phyloP scores from a whole-genome alignment of 2,329 filamentous ascomycete species.

The Juglanconis juglandina region DNA sequence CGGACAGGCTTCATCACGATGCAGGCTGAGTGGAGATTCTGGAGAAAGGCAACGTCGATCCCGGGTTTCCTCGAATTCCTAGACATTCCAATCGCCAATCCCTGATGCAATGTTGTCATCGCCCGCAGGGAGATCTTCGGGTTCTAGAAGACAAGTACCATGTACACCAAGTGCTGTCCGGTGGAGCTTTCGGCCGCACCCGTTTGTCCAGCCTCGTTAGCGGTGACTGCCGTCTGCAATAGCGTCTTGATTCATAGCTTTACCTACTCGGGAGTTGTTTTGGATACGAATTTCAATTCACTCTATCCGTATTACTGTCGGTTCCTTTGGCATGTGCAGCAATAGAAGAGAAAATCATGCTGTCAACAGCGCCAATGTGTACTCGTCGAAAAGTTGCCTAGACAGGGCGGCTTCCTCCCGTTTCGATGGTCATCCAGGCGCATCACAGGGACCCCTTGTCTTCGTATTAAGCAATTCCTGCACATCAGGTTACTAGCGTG shows the following conservation, averaged over 20 bases:
- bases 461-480: constrained; percentile 17
- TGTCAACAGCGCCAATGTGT: not conserved
- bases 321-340: no score
- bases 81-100: not conserved
- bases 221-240: no score
- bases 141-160: not conserved
- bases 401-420: not conserved
- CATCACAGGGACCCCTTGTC: constrained; percentile 14
- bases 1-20: no score
- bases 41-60: no score
- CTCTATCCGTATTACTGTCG: no score
- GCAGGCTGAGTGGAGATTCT: not conserved
- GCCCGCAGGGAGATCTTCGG: not conserved
- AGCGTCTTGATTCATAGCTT: no score
- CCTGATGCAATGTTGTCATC: constrained; percentile 4
- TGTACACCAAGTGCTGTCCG: no score
- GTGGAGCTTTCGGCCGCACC: no score
- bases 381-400: not conserved
- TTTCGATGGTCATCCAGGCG: not conserved
- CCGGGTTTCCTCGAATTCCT: not conserved
- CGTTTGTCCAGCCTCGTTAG: no score
- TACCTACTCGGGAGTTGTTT: no score
- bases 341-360: no score
- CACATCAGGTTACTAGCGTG: constrained; percentile 14
- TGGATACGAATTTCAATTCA: no score